Conservation (phyloP, 345 rosid species). For the Mercurialis annua region DNA sequence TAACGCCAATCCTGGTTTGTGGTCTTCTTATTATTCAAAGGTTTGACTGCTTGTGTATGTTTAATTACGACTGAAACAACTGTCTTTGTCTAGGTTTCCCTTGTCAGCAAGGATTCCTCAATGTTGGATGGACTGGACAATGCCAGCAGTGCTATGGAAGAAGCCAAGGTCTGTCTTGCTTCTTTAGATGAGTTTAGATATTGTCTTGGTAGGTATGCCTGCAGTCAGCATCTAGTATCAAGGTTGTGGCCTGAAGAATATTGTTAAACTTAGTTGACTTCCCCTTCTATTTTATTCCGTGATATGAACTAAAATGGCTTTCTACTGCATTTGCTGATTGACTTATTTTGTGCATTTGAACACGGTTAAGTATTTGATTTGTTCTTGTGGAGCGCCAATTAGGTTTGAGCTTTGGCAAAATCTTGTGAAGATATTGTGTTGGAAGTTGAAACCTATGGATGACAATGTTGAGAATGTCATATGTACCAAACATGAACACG, state of each 20-base stretch:
- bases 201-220: constrained; percentile 7
- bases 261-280: not conserved
- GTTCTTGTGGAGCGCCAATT: not conserved
- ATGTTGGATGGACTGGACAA: constrained; percentile 99
- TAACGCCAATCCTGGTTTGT: constrained; percentile 95
- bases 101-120: constrained; percentile 99
- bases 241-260: not conserved
- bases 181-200: constrained; percentile 11
- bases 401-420: not conserved
- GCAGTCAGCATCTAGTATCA: not conserved
- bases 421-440: not conserved
- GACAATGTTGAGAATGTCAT: not conserved
- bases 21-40: constrained; percentile 16
- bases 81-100: constrained; percentile 70
- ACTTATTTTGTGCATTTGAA: not conserved
- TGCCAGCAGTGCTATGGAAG: constrained; percentile 91
- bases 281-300: not conserved
- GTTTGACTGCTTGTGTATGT: constrained; percentile 12
- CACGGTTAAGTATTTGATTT: not conserved
- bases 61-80: constrained; percentile 21
- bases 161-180: constrained; percentile 73
- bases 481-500: not conserved
- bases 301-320: not conserved
- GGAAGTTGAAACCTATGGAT: not conserved
- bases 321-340: not conserved